Evolutionary conservation across 257 asterid species (phyloP).

Genomic region (Nicotiana noctiflora): DNA sequence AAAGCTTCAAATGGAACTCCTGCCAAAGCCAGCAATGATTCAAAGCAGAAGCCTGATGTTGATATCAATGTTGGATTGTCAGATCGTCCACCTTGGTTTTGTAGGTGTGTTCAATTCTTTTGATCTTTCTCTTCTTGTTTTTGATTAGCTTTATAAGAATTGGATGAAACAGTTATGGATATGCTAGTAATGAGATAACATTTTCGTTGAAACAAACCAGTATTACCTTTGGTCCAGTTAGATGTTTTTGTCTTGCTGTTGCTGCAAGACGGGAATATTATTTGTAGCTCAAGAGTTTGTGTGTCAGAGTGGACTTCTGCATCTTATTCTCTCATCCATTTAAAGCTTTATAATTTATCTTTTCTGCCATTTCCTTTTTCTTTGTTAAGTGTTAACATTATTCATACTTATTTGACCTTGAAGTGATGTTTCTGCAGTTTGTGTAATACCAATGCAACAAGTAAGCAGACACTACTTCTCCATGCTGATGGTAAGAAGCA

Average conservation of each 20-base stretch:
- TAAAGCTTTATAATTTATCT: not conserved
- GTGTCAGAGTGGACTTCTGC: not conserved
- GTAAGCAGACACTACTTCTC: conserved; percentile 81
- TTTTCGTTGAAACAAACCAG: not conserved
- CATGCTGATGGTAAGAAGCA: conserved; percentile 97
- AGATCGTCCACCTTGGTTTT: conserved; percentile 84
- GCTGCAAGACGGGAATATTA: not conserved
- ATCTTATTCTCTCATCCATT: not conserved
- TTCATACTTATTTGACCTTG: not conserved
- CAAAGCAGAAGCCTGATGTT: conserved; percentile 68
- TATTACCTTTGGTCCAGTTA: not conserved
- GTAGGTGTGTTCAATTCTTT: conserved; percentile 45
- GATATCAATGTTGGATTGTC: conserved; percentile 85
- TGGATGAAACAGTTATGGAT: not conserved
- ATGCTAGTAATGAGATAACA: not conserved
- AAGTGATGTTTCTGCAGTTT: conserved; percentile 44
- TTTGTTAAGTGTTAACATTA: not conserved
- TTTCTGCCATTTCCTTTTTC: not conserved
- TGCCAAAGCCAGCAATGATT: conserved; percentile 39
- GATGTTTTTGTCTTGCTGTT: not conserved
- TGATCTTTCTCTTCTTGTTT: conserved; percentile 7
- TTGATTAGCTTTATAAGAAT: conserved; percentile 2
- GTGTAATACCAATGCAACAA: conserved; percentile 82
- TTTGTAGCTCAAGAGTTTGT: not conserved
- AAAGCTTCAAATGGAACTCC: conserved; percentile 45